phyloP scores from a whole-genome alignment of 2,329 filamentous ascomycete species.

The Penicillium sclerotigenum region DNA sequence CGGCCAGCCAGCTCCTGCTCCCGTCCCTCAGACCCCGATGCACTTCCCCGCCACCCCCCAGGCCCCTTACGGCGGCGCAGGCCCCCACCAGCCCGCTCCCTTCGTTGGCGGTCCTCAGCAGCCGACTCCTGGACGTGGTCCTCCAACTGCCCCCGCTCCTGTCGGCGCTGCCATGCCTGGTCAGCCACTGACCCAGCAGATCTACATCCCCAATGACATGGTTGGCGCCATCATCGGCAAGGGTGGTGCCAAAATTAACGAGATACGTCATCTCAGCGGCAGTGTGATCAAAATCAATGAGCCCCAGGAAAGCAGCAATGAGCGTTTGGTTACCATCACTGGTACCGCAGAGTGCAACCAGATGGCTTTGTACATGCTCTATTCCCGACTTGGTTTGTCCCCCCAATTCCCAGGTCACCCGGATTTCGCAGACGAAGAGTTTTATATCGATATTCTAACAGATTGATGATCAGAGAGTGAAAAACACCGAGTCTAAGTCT shows the following conservation, averaged over 20 bases:
- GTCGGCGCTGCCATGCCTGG: slow-evolving; percentile 73
- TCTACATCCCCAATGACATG: slow-evolving; percentile 99
- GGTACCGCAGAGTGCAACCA: slow-evolving; percentile 98
- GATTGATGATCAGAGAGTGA: slow-evolving; percentile 60
- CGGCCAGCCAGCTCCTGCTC: slow-evolving; percentile 55
- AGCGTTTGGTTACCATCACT: slow-evolving; percentile 93
- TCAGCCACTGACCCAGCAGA: slow-evolving; percentile 91
- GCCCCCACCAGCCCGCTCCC: slow-evolving; percentile 71
- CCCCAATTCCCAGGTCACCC: not conserved
- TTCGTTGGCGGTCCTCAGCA: slow-evolving; percentile 62
- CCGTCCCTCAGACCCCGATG: slow-evolving; percentile 63
- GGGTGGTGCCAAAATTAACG: slow-evolving; percentile 98
- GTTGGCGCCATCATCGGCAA: slow-evolving; percentile 99
- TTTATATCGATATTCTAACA: not conserved
- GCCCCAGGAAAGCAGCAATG: slow-evolving; percentile 97
- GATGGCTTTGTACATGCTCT: slow-evolving; percentile 99
- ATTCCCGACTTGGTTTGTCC: slow-evolving; percentile 80
- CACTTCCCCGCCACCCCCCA: slow-evolving; percentile 77
- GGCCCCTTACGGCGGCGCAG: slow-evolving; percentile 71
- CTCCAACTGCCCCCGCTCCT: slow-evolving; percentile 62
- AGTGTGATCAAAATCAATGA: slow-evolving; percentile 99
- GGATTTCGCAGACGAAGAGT: not conserved
- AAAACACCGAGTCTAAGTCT: slow-evolving; percentile 64
- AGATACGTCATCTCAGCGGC: slow-evolving; percentile 93
- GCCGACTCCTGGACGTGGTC: slow-evolving; percentile 59